Evolutionary conservation across 306 rosid species (phyloP).

Genomic region (Malus fusca): DNA sequence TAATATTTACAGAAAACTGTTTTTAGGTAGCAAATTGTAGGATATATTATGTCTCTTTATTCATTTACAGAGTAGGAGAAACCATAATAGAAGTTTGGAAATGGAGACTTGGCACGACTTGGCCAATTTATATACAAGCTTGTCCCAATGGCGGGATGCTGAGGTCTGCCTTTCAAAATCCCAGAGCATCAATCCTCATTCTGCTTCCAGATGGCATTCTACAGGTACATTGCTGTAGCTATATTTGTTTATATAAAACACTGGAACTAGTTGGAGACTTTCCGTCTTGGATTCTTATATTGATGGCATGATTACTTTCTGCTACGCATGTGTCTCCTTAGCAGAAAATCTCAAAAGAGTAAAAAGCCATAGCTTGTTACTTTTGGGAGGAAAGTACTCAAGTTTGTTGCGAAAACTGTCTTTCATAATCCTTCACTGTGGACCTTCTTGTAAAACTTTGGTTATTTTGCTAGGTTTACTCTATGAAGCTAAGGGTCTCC

Average conservation of each 20-base stretch:
- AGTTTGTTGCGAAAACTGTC: neutral
- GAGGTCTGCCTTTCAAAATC: constrained; percentile 83
- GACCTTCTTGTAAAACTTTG: neutral
- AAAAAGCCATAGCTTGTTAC: neutral
- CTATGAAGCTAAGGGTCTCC: constrained; percentile 60
- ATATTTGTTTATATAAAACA: neutral
- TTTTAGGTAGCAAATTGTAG: neutral
- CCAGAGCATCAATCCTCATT: constrained; percentile 64
- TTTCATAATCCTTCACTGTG: neutral
- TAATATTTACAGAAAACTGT: neutral
- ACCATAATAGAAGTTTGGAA: constrained; percentile 57
- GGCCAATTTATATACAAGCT: constrained; percentile 53
- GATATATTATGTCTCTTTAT: constrained; percentile 1
- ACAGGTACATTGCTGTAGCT: constrained; percentile 38
- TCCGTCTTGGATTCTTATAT: neutral
- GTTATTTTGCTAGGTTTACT: constrained; percentile 47
- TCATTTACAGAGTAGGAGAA: constrained; percentile 42
- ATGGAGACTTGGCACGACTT: constrained; percentile 91
- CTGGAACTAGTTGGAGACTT: neutral
- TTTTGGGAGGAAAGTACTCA: neutral
- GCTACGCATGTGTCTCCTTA: neutral
- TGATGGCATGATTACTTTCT: neutral
- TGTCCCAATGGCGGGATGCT: constrained; percentile 80
- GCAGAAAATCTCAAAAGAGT: neutral
- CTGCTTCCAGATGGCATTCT: constrained; percentile 82